These are phyloP conservation scores for Arabidopsis suecica DNA, from an alignment of 345 rosid genomes.

Conservation along the genomic window DNA sequence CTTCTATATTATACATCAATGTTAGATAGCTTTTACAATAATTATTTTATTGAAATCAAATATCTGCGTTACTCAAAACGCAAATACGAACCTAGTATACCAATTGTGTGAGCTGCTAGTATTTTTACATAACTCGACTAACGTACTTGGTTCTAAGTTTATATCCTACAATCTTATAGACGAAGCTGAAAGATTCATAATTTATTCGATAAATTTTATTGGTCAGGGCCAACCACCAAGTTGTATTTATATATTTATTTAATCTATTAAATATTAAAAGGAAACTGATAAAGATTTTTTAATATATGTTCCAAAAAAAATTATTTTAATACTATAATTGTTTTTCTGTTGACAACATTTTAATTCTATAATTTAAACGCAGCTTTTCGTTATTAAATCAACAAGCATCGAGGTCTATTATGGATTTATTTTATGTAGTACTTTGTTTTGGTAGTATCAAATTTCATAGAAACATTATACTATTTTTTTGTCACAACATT, in stretches of 20 bases:
- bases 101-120: too few relatives aligned
- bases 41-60: too few relatives aligned
- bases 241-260: not conserved
- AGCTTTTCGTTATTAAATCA: not conserved
- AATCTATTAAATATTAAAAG: not conserved
- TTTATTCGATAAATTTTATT: not conserved
- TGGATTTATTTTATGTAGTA: not conserved
- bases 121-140: not conserved
- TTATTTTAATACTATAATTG: not conserved
- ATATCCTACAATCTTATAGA: not conserved
- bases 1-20: too few relatives aligned
- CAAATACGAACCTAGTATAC: too few relatives aligned
- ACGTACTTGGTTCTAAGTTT: not conserved
- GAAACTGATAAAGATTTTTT: slow-evolving; percentile 16
- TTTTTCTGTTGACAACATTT: too few relatives aligned
- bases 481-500: too few relatives aligned
- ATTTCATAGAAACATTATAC: not conserved
- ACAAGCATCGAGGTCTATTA: slow-evolving; percentile 13
- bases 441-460: not conserved
- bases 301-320: not conserved
- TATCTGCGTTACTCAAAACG: too few relatives aligned
- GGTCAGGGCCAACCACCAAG: slow-evolving; percentile 8
- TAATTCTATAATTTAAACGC: not conserved
- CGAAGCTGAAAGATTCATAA: slow-evolving; percentile 13
- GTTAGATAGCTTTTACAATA: too few relatives aligned